Percentiles rank a stretch among this genome's conserved stretches.
Conservation (phyloP, 163 green algal species). For the Picocystis sp. region DNA sequence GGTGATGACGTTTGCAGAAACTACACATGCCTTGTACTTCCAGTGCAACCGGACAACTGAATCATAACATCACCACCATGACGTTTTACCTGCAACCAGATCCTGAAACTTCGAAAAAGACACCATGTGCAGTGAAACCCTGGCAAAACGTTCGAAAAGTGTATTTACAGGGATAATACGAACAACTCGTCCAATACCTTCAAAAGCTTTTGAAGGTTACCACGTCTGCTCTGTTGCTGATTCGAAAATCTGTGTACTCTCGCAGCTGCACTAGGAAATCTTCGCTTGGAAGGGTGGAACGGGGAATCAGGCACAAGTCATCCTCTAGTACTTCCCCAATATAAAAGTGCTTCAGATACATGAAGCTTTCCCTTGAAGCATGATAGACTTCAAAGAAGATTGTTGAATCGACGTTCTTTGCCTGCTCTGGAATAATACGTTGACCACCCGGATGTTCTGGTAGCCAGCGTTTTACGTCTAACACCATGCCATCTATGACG, state of each 20-base stretch:
- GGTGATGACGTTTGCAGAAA: too few relatives aligned
- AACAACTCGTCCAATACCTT: too few relatives aligned
- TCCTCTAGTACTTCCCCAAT: conserved; percentile 30
- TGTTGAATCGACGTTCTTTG: conserved; percentile 36
- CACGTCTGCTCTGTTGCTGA: background rate
- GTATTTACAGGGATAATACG: too few relatives aligned
- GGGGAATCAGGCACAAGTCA: conserved; percentile 19
- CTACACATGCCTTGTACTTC: too few relatives aligned
- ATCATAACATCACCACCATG: too few relatives aligned
- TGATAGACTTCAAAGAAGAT: conserved; percentile 58
- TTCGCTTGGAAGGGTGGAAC: background rate
- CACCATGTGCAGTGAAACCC: too few relatives aligned
- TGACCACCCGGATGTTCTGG: conserved; percentile 50
- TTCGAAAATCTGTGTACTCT: conserved; percentile 24
- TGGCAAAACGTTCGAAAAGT: too few relatives aligned
- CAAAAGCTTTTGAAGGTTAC: too few relatives aligned
- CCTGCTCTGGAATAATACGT: conserved; percentile 43
- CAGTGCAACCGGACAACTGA: too few relatives aligned
- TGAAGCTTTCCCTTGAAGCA: conserved; percentile 36
- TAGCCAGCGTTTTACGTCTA: conserved; percentile 54
- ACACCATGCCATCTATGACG: conserved; percentile 48
- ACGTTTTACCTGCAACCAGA: too few relatives aligned
- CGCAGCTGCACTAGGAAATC: conserved; percentile 37
- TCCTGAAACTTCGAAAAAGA: too few relatives aligned
- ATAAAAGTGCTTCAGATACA: conserved; percentile 54